Conservation (phyloP, 208 protist species). For the Leishmania amazonensis region DNA sequence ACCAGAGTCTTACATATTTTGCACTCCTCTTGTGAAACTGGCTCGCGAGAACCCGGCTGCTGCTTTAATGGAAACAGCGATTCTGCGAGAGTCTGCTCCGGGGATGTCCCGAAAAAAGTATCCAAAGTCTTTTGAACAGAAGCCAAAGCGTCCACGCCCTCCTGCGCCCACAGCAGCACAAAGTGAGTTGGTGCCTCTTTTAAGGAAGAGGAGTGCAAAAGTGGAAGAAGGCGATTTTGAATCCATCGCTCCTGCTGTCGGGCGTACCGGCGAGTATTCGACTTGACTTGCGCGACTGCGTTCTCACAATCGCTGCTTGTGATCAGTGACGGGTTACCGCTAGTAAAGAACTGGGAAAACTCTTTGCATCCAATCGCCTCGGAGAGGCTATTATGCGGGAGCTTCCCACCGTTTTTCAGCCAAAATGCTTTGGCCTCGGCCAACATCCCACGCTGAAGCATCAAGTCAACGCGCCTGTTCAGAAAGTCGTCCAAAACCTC, state of each 20-base stretch:
- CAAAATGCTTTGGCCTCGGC: slow-evolving; percentile 56
- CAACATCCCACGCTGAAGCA: slow-evolving; percentile 76
- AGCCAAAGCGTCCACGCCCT: background rate
- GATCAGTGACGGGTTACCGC: background rate
- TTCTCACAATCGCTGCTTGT: slow-evolving; percentile 9
- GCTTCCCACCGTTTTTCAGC: slow-evolving; percentile 3
- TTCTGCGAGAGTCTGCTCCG: background rate
- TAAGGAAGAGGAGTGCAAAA: slow-evolving; percentile 32
- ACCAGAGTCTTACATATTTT: slow-evolving; percentile 55
- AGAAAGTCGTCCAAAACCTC: slow-evolving; percentile 47
- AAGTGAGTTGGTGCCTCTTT: slow-evolving; percentile 22
- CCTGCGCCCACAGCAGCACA: slow-evolving; percentile 9
- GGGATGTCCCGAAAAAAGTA: background rate
- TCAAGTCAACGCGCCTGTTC: slow-evolving; percentile 74
- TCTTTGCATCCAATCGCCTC: slow-evolving; percentile 87
- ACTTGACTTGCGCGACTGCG: slow-evolving; percentile 62
- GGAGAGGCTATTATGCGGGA: slow-evolving; percentile 29
- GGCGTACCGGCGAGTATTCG: slow-evolving; percentile 79
- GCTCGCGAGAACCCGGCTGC: background rate
- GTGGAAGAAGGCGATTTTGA: slow-evolving; percentile 65
- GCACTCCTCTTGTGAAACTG: slow-evolving; percentile 62
- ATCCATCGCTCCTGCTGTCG: slow-evolving; percentile 83
- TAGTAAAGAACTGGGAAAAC: slow-evolving; percentile 34
- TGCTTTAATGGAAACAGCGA: slow-evolving; percentile 21
- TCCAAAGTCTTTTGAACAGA: slow-evolving; percentile 1